A percentile compares a stretch with the other conserved stretches of the same genome.
phyloP scores from a whole-genome alignment of 2,329 filamentous ascomycete genomes.

The Lasiodiplodia theobromae region DNA sequence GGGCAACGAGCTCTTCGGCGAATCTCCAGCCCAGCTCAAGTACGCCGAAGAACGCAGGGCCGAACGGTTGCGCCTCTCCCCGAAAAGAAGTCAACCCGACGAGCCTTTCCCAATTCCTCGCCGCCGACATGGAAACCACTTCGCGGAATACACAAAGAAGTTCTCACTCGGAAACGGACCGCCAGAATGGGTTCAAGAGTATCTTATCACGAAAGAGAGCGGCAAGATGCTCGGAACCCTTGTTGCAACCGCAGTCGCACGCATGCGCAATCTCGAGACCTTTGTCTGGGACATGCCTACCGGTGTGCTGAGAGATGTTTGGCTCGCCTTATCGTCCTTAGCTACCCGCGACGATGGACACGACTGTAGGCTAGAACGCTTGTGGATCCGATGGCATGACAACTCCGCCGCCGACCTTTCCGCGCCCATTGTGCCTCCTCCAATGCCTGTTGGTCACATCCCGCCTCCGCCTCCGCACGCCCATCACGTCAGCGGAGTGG shows the following conservation, averaged over 20 bases:
- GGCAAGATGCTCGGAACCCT: conserved; percentile 90
- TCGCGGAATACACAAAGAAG: conserved; percentile 79
- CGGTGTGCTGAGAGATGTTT: conserved; percentile 80
- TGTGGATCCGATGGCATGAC: conserved; percentile 86
- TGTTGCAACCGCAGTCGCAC: conserved; percentile 78
- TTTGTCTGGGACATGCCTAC: conserved; percentile 93
- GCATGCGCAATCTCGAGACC: conserved; percentile 81
- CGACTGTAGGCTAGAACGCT: conserved; percentile 71
- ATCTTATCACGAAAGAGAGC: conserved; percentile 80
- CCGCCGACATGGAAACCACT: conserved; percentile 72
- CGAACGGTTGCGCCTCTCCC: conserved; percentile 9
- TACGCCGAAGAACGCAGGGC: conserved; percentile 27
- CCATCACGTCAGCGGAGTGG: conserved; percentile 45
- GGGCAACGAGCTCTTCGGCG: conserved; percentile 68
- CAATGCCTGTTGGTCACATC: conserved; percentile 36
- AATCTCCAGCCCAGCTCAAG: conserved; percentile 50
- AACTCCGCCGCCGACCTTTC: conserved; percentile 62
- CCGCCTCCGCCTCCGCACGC: conserved; percentile 31
- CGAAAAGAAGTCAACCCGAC: neutral
- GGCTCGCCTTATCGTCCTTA: conserved; percentile 77
- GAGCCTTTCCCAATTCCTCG: conserved; percentile 47
- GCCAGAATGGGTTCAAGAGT: conserved; percentile 78
- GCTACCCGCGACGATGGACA: conserved; percentile 66
- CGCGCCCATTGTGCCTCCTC: conserved; percentile 46
- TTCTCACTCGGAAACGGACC: conserved; percentile 88